Base-by-base conservation (phyloP, 257 asterid genomes). In the Solanum paucissectum region DNA sequence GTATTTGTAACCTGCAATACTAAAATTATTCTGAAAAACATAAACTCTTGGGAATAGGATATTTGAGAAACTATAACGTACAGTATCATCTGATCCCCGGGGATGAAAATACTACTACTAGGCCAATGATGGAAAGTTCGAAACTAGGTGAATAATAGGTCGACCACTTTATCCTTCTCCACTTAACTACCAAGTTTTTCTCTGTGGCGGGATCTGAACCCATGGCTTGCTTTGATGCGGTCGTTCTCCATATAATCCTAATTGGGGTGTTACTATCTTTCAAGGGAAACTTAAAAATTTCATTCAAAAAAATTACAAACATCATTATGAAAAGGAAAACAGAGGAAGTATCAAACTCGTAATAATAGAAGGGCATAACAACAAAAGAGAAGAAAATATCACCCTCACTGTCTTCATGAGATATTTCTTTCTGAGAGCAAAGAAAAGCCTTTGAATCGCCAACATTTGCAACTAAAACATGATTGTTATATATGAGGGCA, bases 381-480 rank as follows among this genome's bases (percentile, higher is more conserved):
- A 1, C 76, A 29, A 21, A 69, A 69, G 40, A 69, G 79, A 72
- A 72, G 44, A 72, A 72, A 72, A 4, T 72, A 18, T 33, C 44
- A 18, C 44, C 27, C 14, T 72, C 27, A 34, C 81, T 46, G 3
- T 38, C 8, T 72, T 33, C 42, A 13, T 72, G 42, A n/a, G 87
- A 60, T 60, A 29, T 18, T 1, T 9, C 21, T 23, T 84, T 29
- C 32, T 21, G 23, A 23, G 75, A 84, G 87, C 76, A 83, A 83
- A 83, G 87, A 18, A 83, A 20, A 42, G 76, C 87, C 29, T 83
- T 83, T 83, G 75, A 58, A 55, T 83, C 87, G 18, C 76, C 87
- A 60, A 83, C 87, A 58, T 33, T 83, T 66, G 75, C 87, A 36
- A 84, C 87, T 46, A 84, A 84, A 58, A 84, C 71, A n/a, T 60